A percentile compares a stretch with the other conserved stretches of the same genome.
Evolutionary conservation across 192 early-diverging fungal genomes (phyloP).

Genomic region (Globomyces pollinis-pini): DNA sequence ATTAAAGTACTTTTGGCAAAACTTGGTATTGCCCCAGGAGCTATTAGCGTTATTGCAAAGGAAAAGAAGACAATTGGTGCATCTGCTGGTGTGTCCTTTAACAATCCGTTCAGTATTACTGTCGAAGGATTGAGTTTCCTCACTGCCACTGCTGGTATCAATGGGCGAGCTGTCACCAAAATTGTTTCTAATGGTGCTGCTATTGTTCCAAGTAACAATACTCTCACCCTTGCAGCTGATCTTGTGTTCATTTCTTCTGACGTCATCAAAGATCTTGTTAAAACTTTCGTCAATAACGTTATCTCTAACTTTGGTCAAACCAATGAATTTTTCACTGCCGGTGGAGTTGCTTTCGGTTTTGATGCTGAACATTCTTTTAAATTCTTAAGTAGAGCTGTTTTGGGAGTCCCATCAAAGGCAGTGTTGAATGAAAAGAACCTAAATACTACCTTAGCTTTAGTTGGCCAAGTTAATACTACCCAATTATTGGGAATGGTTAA

Average conservation of each 20-base stretch:
- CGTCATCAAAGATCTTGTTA: not conserved
- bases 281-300: conserved; percentile 6
- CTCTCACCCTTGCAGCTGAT: conserved; percentile 10
- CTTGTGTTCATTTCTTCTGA: conserved; percentile 1
- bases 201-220: not conserved
- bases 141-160: conserved; percentile 8
- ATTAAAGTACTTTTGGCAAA: conserved; percentile 12
- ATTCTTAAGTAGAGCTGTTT: not conserved
- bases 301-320: not conserved
- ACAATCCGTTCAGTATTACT: conserved; percentile 14
- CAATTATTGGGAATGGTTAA: not conserved
- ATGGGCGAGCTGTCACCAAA: not conserved
- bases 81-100: conserved; percentile 12
- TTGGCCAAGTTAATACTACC: not conserved
- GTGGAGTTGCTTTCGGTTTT: conserved; percentile 7
- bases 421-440: conserved; percentile 7
- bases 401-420: not conserved
- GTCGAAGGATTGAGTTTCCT: conserved; percentile 23
- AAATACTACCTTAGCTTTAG: not conserved
- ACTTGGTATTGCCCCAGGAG: conserved; percentile 14
- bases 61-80: conserved; percentile 9
- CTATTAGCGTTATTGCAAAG: conserved; percentile 13
- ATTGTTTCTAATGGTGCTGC: not conserved
- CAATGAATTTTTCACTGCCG: not conserved
- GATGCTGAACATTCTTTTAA: conserved; percentile 4